Evolutionary conservation across 2,329 filamentous ascomycete genomes (phyloP), one percentile per base, ranked within the genome.

Genomic region (Curvularia hawaiiensis): DNA sequence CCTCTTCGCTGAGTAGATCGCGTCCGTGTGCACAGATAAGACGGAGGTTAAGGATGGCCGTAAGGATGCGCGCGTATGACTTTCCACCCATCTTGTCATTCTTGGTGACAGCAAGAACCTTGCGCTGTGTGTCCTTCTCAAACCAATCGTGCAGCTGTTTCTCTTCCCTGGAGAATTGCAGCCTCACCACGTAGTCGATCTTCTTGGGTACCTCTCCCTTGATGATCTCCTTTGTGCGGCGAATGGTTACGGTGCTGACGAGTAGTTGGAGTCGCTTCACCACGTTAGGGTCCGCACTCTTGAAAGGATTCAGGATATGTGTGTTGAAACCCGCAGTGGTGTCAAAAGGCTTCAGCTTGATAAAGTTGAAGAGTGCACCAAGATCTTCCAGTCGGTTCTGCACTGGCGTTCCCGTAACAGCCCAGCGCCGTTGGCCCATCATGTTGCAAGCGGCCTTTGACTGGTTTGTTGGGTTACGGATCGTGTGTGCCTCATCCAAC

Each of bases 321-420:
- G 90, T 86, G 4, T 87, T 84, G 73, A 97, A 99, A 50, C 87
- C 87, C 52, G 81, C 80, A 52, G 86, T 85, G 48, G 94, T 89
- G 59, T 96, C 88, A 69, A 98, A 98, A 0, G 94, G 94, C 67
- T 88, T 87, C 14, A 98, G 81, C 14, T 90, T 87, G 41, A 98
- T 80, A 62, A 98, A 98, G 31, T 89, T 90, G 57, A 97, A 87
- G 3, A 98, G 81, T 1, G 94, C 90, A 14, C 91, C 90, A 22
- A 98, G 83, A 73, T 99, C 95, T 28, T 92, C 69, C 2, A 98
- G 83, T 4, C 91, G 88, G 71, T 99, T 99, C 76, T 98, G 94
- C 9, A 98, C 91, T 0, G 93, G 95, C 0, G 95, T 98, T 53
- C 94, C 95, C 0, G 95, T 98, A n/a, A 98, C 91, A 3, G 93